Base-by-base conservation (phyloP, 2,329 filamentous ascomycete species). In the Fusarium cyanostomum region DNA sequence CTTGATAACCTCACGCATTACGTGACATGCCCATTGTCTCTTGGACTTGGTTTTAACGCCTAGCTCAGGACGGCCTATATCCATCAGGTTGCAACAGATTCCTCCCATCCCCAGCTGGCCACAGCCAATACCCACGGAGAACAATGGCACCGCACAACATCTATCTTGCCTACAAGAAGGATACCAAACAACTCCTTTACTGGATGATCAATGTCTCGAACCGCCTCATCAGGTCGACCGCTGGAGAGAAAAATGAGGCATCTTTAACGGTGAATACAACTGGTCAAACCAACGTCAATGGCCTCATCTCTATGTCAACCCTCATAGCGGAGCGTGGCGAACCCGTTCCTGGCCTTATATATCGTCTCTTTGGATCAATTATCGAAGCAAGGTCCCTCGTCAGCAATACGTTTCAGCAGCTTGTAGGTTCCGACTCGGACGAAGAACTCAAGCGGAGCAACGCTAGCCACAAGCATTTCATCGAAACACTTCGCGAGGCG, bases 161-260 rank as follows among this genome's bases (percentile, higher is more conserved):
- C 0, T 80, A 80, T 26, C 58, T 76, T 16, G 50, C 50, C 7
- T 81, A 80, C 66, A 81, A 80, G 53, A 72, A 67, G 28, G 75
- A 81, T 38, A 78, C 73, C 1, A 75, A 67, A 39, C 66, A 72
- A 12, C 59, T 78, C 1, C 49, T 79, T 4, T 77, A 75, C 52
- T 81, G 77, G 78, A 66, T 81, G 28, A 69, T 81, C 8, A 70
- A 75, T 31, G 66, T 72, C 5, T 78, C 75, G 7, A 81, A 79
- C 55, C 59, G 52, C 34, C 73, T 81, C 34, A 67, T 79, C 51
- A 66, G 64, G 15, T 68, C 67, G 4, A 64, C 49, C 3, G 42
- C 56, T 10, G 59, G 44, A 44, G 38, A 48, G n/a, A 56, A 62
- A 34, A 37, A 49, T 26, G 46, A 67, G 11, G 27, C 54, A 1